These are phyloP conservation scores for Imleria badia DNA, from an alignment of 768 basidiomycete species.

Conservation along the genomic window DNA sequence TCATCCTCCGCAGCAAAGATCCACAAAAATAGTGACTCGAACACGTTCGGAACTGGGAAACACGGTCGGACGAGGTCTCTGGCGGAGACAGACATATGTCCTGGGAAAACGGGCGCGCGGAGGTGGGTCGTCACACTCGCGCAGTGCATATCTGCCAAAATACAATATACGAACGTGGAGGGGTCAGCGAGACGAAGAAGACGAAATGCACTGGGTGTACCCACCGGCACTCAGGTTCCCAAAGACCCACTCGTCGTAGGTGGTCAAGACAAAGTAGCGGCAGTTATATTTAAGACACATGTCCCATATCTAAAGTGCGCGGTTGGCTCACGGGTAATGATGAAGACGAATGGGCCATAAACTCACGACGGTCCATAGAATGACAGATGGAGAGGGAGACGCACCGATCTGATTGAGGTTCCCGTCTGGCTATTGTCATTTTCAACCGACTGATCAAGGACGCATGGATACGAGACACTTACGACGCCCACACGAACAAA, in stretches of 20 bases:
- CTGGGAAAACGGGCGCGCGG: slow-evolving; percentile 10
- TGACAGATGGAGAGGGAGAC: background rate
- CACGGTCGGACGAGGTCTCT: background rate
- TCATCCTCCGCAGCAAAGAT: slow-evolving; percentile 3
- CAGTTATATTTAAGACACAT: slow-evolving; percentile 8
- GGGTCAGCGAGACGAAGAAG: background rate
- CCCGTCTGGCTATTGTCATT: background rate
- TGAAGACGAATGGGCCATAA: no score
- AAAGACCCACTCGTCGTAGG: slow-evolving; percentile 18
- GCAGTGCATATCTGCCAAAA: slow-evolving; percentile 4
- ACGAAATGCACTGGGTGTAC: background rate
- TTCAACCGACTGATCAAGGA: background rate
- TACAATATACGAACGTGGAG: no score
- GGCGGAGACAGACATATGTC: background rate
- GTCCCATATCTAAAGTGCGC: slow-evolving; percentile 14
- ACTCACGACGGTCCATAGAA: slow-evolving; percentile 18
- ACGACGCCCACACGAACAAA: slow-evolving; percentile 6
- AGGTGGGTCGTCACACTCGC: slow-evolving; percentile 10
- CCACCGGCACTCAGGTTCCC: slow-evolving; percentile 12
- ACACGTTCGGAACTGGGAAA: slow-evolving; percentile 5
- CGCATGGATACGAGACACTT: background rate
- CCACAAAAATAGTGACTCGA: slow-evolving; percentile 11
- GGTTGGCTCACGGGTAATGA: background rate
- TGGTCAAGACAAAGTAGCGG: slow-evolving; percentile 16
- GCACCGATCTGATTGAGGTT: slow-evolving; percentile 1